These are phyloP conservation scores for Fusarium sp. DNA, from an alignment of 2,329 filamentous ascomycete species.

Conservation along the genomic window DNA sequence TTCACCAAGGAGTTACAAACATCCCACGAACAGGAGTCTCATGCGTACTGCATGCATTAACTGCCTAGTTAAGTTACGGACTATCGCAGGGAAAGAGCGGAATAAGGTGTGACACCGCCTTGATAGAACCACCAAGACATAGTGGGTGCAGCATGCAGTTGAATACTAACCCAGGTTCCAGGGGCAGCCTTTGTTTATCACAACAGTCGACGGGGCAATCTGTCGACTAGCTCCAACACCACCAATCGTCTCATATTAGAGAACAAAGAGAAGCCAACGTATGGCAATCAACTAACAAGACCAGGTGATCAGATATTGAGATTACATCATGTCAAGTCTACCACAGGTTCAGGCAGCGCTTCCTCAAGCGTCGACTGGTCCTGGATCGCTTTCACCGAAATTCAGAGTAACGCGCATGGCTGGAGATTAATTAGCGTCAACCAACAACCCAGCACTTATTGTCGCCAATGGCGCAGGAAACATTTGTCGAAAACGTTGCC, in stretches of 20 bases:
- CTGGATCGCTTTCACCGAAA: conserved; percentile 46
- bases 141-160: not conserved
- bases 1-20: conserved; percentile 47
- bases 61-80: conserved; percentile 29
- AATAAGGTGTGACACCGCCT: conserved; percentile 26
- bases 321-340: conserved; percentile 34
- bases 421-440: conserved; percentile 46
- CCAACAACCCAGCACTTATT: conserved; percentile 24
- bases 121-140: conserved; percentile 12
- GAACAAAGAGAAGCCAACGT: conserved; percentile 33
- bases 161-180: conserved; percentile 7
- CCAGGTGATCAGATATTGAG: conserved; percentile 40
- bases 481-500: conserved; percentile 30
- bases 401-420: conserved; percentile 36
- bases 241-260: conserved; percentile 6
- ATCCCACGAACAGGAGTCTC: conserved; percentile 45
- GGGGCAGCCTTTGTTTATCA: conserved; percentile 25
- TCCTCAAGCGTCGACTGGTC: conserved; percentile 20
- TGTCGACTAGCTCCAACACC: conserved; percentile 27
- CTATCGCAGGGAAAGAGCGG: conserved; percentile 34
- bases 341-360: conserved; percentile 37
- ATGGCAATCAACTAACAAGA: conserved; percentile 10
- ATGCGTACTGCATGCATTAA: conserved; percentile 50
- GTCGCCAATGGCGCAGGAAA: conserved; percentile 33
- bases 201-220: conserved; percentile 25